These are phyloP conservation scores for Camillea tinctor DNA, from an alignment of 2,329 filamentous ascomycete species.

Conservation along the genomic window DNA sequence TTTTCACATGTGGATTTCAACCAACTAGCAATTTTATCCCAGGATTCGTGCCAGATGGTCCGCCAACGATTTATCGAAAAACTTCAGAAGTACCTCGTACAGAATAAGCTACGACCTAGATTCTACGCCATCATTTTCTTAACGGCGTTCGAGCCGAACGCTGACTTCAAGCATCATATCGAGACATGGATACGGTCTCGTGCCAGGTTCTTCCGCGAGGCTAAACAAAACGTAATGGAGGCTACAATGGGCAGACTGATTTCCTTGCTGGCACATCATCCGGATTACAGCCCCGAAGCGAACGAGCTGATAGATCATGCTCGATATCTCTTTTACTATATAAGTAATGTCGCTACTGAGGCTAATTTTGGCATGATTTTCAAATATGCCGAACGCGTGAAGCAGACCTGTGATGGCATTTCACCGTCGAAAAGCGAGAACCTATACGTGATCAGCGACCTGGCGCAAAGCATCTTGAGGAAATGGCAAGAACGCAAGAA, in stretches of 20 bases:
- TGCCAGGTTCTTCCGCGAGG: conserved; percentile 61
- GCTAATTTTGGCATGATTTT: conserved; percentile 86
- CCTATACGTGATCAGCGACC: conserved; percentile 83
- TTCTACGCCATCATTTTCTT: conserved; percentile 92
- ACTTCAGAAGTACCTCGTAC: conserved; percentile 85
- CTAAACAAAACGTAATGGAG: conserved; percentile 70
- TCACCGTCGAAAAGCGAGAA: conserved; percentile 65
- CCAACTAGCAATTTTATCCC: conserved; percentile 73
- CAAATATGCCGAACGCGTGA: conserved; percentile 88
- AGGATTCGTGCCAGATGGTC: conserved; percentile 73
- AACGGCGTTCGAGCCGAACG: conserved; percentile 82
- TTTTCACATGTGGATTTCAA: conserved; percentile 77
- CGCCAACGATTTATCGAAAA: conserved; percentile 78
- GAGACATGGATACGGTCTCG: conserved; percentile 89
- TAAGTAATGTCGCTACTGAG: conserved; percentile 78
- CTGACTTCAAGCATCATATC: conserved; percentile 69
- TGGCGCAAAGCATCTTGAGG: conserved; percentile 78
- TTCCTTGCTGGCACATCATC: conserved; percentile 88
- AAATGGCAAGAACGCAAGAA: conserved; percentile 83
- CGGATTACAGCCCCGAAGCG: conserved; percentile 71
- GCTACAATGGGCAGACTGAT: conserved; percentile 77
- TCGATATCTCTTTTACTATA: conserved; percentile 86
- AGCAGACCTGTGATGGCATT: conserved; percentile 82
- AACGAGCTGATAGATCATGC: conserved; percentile 78
- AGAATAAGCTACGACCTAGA: conserved; percentile 65